Base-by-base conservation (phyloP, 352 stramenopile species). In the Phytophthora vignae region DNA sequence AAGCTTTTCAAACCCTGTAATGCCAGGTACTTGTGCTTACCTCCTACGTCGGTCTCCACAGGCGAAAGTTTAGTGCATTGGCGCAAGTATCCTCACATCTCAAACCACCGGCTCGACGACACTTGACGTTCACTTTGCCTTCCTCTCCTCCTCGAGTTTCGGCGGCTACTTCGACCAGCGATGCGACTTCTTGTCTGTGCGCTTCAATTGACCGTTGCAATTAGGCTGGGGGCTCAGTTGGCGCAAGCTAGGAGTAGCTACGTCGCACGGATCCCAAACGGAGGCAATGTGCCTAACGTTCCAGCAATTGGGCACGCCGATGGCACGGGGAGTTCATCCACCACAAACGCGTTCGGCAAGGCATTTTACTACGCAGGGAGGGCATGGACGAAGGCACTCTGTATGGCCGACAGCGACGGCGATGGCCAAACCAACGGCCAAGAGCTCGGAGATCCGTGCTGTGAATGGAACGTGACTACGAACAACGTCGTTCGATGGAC, bases 391-490 rank as follows among this genome's bases (percentile, higher is more conserved):
- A 48, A 15, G 17, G 29, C 29, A 33, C 29, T 33, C 29, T 33
- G 29, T 9, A 48, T 48, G 40, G 17, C 40, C 17, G 40, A 48
- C 40, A 48, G 40, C 40, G 40, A 48, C 40, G 40, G 83, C 36
- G 88, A 95, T 62, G 88, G 88, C 7, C 73, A 82, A 19, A 33
- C 29, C 14, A 95, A 95, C 68, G 88, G 88, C 48, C 66, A 93
- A 57, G 88, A 95, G 61, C 79, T 94, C 11, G 88, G 29, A 33
- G 29, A 33, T 33, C 29, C 29, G 7, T 33, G 29, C 29, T 48
- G 40, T 48, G 40, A 48, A n/a, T 48, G 11, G 11, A n/a, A 8
- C 12, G 40, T 48, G 40, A 48, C 40, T 17, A 48, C 40, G 17
- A 48, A 48, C 17, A n/a, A 15, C 17, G 40, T 48, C 17, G 40